Base-by-base conservation (phyloP, 345 rosid genomes). In the Stellera chamaejasme region DNA sequence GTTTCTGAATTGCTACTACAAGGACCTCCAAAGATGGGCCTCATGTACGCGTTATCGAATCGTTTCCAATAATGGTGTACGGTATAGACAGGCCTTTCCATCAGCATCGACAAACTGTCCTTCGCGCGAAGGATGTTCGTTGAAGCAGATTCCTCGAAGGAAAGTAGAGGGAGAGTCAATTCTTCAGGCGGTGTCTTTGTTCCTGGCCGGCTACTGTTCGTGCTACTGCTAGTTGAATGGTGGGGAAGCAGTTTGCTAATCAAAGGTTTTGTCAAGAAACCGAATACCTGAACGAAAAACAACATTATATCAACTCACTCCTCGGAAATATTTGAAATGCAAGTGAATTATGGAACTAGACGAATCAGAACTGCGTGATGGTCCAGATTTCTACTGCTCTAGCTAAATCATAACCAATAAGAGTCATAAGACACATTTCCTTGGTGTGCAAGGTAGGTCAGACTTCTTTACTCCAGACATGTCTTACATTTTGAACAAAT, bases 1-100 rank as follows among this genome's bases (percentile, higher is more conserved):
- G 90, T 80, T 53, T 72, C 75, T 11, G 73, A 61, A 32, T 32
- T 5, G 41, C 10, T 75, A 62, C 55, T 61, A 48, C 11, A 55
- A 52, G 96, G 82, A 55, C 93, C 96, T 14, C 96, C 96, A 3
- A 92, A 92, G 43, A 82, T 47, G 11, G 98, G 98, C 61, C 95
- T 83, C 98, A 92, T 88, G 71, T 85, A 85, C 12, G 67, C 63
- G 58, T 92, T 79, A 5, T 92, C 95, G 0, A 92, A 85, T 75
- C 73, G 79, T 63, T 84, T 92, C 98, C 98, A 88, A 73, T 83
- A 85, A 59, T 67, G 76, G 69, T 92, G 96, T 39, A 84, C 69
- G 13, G 92, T 92, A 59, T 80, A 83, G 10, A 79, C 87, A 13
- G 96, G 98, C 51, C 88, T 77, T 57, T 82, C 89, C 4, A 92